Percentiles rank a stretch among this genome's conserved stretches.
Evolutionary conservation across 1,139 yeast genomes (phyloP).

Genomic region (Magnusiomyces ingens): DNA sequence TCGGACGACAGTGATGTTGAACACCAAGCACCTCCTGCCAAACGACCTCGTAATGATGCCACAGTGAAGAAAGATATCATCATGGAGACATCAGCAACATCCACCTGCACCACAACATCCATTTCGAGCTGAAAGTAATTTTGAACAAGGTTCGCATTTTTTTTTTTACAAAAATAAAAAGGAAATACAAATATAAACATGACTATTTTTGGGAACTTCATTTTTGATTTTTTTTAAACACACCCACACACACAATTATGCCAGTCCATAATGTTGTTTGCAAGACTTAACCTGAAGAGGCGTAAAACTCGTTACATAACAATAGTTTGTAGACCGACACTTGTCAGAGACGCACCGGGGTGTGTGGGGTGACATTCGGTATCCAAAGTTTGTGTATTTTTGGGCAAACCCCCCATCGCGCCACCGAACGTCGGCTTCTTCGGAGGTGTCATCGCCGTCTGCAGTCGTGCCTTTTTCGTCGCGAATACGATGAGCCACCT

Average conservation of each 20-base stretch:
- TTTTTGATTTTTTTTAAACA: not conserved
- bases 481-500: constrained; percentile 25
- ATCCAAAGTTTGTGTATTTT: constrained; percentile 41
- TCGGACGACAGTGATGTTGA: too few species aligned
- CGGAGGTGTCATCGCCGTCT: not conserved
- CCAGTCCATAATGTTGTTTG: not conserved
- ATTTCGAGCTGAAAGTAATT: too few species aligned
- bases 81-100: too few species aligned
- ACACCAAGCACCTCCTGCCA: too few species aligned
- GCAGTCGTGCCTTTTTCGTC: constrained; percentile 29
- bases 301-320: constrained; percentile 22
- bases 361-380: constrained; percentile 45
- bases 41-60: too few species aligned
- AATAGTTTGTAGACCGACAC: constrained; percentile 27
- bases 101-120: too few species aligned
- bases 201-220: not conserved
- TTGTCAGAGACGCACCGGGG: constrained; percentile 23
- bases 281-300: constrained; percentile 8
- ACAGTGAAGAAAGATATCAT: too few species aligned
- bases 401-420: constrained; percentile 35
- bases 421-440: not conserved
- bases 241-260: too few species aligned
- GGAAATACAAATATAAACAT: not conserved
- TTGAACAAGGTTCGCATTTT: too few species aligned
- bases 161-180: not conserved